Evolutionary conservation across 192 early-diverging fungal genomes (phyloP), one percentile per base, ranked within the genome.

Genomic region (Dimargaris verticillata): DNA sequence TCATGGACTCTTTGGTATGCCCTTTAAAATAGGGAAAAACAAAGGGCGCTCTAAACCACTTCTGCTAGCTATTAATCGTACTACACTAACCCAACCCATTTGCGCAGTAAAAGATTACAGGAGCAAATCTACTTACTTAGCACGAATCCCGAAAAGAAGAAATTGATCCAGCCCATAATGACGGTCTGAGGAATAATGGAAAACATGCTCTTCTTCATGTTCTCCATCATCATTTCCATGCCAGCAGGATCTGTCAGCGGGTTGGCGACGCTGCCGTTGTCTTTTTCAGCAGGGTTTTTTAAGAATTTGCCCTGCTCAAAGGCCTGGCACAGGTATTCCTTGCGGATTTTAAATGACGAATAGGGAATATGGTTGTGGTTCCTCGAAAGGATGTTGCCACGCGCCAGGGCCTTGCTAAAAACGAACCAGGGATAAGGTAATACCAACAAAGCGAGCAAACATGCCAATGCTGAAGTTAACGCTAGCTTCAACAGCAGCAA

Each of bases 131-230:
- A 38, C 33, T 38, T 38, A 38, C 33, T 38, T 53, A 95, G 77
- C 43, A 98, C 83, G 68, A 98, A 98, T 57, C 95, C 95, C 25
- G 88, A 88, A 73, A 98, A 98, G 78, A 98, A 98, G 74, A 92
- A 96, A 61, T 90, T 91, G 74, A 98, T 90, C 93, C 93, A 98
- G 33, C 81, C 86, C 95, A 98, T 98, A 73, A 98, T 96, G 12
- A 98, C 68, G 47, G 89, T 94, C 72, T 98, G 95, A 47, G 95
- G 95, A n/a, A 98, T 82, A 72, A 98, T 88, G 76, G 91, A 94
- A 66, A 84, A 83, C 78, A 98, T 84, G 75, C 93, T 89, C 74
- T 95, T 92, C 78, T 95, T 98, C 89, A 96, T 88, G 66, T 87
- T 87, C 28, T 92, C 91, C 92, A 94, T 96, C 88, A 93, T 96